Conservation (phyloP, 768 basidiomycete species). For the Auriculariales sp. region DNA sequence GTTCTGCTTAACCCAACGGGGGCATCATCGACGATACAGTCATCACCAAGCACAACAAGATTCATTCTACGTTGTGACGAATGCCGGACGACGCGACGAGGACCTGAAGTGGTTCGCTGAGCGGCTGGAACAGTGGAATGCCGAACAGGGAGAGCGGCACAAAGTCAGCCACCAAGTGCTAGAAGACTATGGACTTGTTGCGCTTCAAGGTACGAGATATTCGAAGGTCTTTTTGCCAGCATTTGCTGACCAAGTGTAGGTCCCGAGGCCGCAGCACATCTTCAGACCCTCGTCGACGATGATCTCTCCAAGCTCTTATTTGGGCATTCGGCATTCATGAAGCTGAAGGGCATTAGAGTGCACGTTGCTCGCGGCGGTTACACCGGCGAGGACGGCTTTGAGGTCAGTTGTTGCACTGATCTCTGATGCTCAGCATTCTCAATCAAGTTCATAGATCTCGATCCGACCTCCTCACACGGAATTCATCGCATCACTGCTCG, state of each 20-base stretch:
- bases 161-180: conserved; percentile 66
- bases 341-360: conserved; percentile 56
- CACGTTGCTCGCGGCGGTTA: conserved; percentile 93
- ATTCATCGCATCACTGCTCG: conserved; percentile 48
- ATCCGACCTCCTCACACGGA: conserved; percentile 68
- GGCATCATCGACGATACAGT: conserved; percentile 96
- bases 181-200: conserved; percentile 76
- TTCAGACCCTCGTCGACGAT: conserved; percentile 63
- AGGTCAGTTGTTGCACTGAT: conserved; percentile 29
- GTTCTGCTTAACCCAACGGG: conserved; percentile 79
- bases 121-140: conserved; percentile 69
- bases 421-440: too few relatives aligned
- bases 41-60: conserved; percentile 71
- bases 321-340: conserved; percentile 68
- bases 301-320: conserved; percentile 69
- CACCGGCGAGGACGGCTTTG: conserved; percentile 98
- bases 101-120: conserved; percentile 67
- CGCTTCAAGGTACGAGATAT: conserved; percentile 60
- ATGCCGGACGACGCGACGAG: conserved; percentile 72
- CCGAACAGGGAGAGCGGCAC: conserved; percentile 21
- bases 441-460: conserved; percentile 67
- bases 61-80: conserved; percentile 91
- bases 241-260: conserved; percentile 27
- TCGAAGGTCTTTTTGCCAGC: not conserved
- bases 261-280: conserved; percentile 64